Evolutionary conservation across 2,329 filamentous ascomycete genomes (phyloP).

Genomic region (Epichloe baconii): DNA sequence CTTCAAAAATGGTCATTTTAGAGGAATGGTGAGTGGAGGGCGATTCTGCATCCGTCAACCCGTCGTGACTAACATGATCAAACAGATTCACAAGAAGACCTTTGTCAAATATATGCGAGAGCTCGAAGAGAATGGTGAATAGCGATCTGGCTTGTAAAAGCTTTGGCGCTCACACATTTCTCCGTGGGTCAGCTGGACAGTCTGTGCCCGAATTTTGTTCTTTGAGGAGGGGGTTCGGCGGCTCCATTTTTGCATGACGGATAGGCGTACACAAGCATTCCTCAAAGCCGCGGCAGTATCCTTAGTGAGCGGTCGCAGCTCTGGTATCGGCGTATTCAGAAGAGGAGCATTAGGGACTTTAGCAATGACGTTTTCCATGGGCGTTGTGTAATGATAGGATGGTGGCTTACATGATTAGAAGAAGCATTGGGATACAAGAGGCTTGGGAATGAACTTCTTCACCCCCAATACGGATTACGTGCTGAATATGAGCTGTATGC

Average conservation of each 20-base stretch:
- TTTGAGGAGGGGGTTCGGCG: too few relatives aligned
- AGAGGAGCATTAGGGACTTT: neutral
- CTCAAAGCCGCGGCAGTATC: too few relatives aligned
- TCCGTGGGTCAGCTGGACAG: neutral
- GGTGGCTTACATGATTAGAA: neutral
- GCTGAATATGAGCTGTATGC: too few relatives aligned
- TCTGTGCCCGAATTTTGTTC: neutral
- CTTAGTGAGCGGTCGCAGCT: neutral
- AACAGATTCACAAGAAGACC: slow-evolving; percentile 82
- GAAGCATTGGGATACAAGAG: neutral
- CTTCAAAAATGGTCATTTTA: slow-evolving; percentile 75
- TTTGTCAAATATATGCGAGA: slow-evolving; percentile 93
- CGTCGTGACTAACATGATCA: slow-evolving; percentile 5
- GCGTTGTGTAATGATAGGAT: neutral
- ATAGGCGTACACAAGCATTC: neutral
- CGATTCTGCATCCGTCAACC: neutral
- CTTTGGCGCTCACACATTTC: neutral
- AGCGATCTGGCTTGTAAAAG: neutral
- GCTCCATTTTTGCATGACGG: neutral
- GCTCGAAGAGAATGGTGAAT: slow-evolving; percentile 42
- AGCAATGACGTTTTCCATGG: neutral
- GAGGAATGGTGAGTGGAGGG: slow-evolving; percentile 58
- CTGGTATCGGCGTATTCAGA: neutral
- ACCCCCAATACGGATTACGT: too few relatives aligned
- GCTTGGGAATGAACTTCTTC: too few relatives aligned